Conservation (phyloP, 2,329 filamentous ascomycete genomes). For the Periconia sp. region DNA sequence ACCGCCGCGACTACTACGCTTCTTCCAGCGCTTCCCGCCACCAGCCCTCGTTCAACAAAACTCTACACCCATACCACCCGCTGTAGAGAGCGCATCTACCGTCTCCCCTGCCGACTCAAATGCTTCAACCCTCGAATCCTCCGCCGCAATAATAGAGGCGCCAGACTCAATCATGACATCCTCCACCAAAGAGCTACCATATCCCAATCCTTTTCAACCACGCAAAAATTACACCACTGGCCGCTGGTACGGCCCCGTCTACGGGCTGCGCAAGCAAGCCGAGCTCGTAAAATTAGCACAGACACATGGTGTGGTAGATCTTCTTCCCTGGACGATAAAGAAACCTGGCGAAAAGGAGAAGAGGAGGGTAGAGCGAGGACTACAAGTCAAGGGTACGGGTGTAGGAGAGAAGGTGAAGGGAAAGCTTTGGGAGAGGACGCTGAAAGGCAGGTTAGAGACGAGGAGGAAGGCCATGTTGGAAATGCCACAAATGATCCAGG, state of each 20-base stretch:
- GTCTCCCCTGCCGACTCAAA: constrained; percentile 45
- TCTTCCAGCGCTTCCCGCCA: constrained; percentile 90
- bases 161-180: constrained; percentile 23
- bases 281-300: constrained; percentile 87
- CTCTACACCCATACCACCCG: constrained; percentile 22
- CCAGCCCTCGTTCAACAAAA: constrained; percentile 52
- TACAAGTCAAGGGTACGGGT: constrained; percentile 91
- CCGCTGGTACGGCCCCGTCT: constrained; percentile 82
- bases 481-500: constrained; percentile 89
- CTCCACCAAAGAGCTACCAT: constrained; percentile 48
- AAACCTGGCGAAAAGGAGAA: constrained; percentile 73
- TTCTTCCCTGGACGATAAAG: constrained; percentile 80
- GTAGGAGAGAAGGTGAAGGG: constrained; percentile 94
- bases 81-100: constrained; percentile 27
- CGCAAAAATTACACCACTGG: constrained; percentile 80
- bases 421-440: constrained; percentile 86
- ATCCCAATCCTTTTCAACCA: constrained; percentile 81
- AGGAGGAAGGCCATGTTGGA: constrained; percentile 90
- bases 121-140: constrained; percentile 43
- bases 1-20: constrained; percentile 78
- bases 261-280: constrained; percentile 85
- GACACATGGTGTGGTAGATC: constrained; percentile 77
- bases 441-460: constrained; percentile 83
- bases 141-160: constrained; percentile 20
- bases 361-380: constrained; percentile 76